Base-by-base conservation (phyloP, 2,329 filamentous ascomycete species). In the Fusarium odoratissimum region DNA sequence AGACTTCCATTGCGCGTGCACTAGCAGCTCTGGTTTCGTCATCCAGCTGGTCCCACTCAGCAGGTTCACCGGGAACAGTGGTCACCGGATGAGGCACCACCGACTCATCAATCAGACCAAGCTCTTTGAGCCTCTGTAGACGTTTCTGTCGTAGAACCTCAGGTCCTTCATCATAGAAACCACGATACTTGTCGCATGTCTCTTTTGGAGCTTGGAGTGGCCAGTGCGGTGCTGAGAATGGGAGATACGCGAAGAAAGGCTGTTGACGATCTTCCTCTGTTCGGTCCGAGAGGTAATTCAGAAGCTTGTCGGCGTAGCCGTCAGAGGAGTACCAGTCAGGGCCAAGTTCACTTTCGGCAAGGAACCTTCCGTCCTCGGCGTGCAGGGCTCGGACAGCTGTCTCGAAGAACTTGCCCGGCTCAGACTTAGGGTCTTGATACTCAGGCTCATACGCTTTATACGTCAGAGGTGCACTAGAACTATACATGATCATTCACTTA, bases 401-500 rank as follows among this genome's bases (percentile, higher is more conserved):
- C 23, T 60, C 46, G 3, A 61, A 46, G 41, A 54, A 46, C 11
- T 40, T 49, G 1, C 31, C 38, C 1, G 56, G 61, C 8, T 60
- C 58, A 10, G 38, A 44, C 31, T 14, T 40, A 10, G 54, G 25
- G 8, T 51, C 60, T 37, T 52, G 21, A 33, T 64, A 64, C 21
- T 60, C 23, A 3, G 38, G 45, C 2, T 60, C 56, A n/a, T 45
- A 64, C 5, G 33, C 87, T 57, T 4, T 4, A 6, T 10, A 16
- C 12, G 44, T 45, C 30, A 45, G 44, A 30, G 10, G 16, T 45
- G 42, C 2, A 45, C 10, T 12, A 30, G 6, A 10, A 30, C 6
- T 30, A 30, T 3, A 10, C 8, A 30, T 30, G 28, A 30, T 30
- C 3, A 30, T 8, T 30, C 28, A 30, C 28, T 8, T n/a, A 54